Evolutionary conservation across 441 rosid genomes (phyloP), one percentile per base, ranked within the genome.

Genomic region (Bocquillonia castaneifolia): DNA sequence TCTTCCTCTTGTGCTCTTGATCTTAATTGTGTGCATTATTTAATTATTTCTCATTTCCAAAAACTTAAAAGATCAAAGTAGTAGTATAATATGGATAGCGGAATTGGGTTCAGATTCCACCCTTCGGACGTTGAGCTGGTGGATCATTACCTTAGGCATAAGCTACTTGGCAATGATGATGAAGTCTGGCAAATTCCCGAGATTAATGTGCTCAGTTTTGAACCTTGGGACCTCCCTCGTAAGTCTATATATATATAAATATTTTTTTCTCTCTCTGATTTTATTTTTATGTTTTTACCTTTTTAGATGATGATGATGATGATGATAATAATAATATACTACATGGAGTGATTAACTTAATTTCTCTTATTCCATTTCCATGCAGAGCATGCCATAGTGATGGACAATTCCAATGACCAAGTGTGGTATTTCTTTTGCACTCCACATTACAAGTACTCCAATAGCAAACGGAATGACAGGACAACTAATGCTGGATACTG

Each of bases 141-240:
- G 65, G 10, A n/a, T 15, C 51, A 69, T 67, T 82, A 66, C 68
- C 74, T 82, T 10, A 40, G n/a, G 44, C 31, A 1, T 14, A 86
- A 82, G 80, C 71, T 80, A 69, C 68, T 26, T 1, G 78, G 77
- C 59, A 2, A 42, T 31, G 70, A 74, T 59, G n/a, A 73, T 51
- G 56, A 3, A 26, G 79, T 77, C 36, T 63, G 4, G 12, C 10
- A 44, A 9, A 70, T 86, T 58, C 58, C 69, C 9, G 83, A 74
- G 52, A 37, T 84, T 37, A 78, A 78, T 63, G 52, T 86, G 47
- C 73, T 69, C 75, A 53, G 55, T 53, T 78, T 17, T 2, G 93
- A 91, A 63, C 97, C 97, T 6, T 79, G 79, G 85, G 52, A 84
- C 0, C 70, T 91, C 12, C 86, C 81, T 1, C 69, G 90, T 80